Base-by-base conservation (phyloP, 2,329 filamentous ascomycete genomes). In the Juglanconis sp. region DNA sequence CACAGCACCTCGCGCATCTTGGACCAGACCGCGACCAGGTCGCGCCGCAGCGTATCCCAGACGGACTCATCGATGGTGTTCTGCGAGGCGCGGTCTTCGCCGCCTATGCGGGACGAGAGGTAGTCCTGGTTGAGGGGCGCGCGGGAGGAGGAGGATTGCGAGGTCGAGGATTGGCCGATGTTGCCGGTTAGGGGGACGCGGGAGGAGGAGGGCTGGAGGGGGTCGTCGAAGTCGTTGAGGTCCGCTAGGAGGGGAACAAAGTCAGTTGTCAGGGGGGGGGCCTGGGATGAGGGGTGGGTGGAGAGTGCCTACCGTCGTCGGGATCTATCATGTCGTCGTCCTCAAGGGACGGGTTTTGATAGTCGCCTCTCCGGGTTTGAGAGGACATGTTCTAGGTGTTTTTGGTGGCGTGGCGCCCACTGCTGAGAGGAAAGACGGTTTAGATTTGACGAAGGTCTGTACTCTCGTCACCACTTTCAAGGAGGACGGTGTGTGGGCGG, bases 1-100 rank as follows among this genome's bases (percentile, higher is more conserved):
- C 92, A 99, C 63, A 99, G 85, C 44, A 99, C 95, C 80, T 97
- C 94, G 74, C 91, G 88, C 88, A 99, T 92, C 82, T 99, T 99
- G 77, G 91, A 90, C 94, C 95, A 98, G 40, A 98, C 92, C 32
- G 92, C 95, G 7, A 94, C 77, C 66, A 99, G 79, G 74, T 99
- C 95, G 67, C 95, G 89, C 56, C 90, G 91, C 63, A 99, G 81
- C n/a, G 95, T 99, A 48, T 94, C 91, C 95, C 95, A 99, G 46
- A 99, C 95, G 1, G 87, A 88, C 78, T 99, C 95, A 75, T 99
- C 95, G 74, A 99, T 96, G 50, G 95, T 99, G 77, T 96, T 96
- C 66, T 89, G 87, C 7, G 92, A 86, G 15, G 95, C 85, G 57
- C 95, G 90, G 78, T 99, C 95, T 75, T 98, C 94, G 66, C 95